phyloP scores from a whole-genome alignment of 2,329 filamentous ascomycete species.

The Penicillium brasilianum region DNA sequence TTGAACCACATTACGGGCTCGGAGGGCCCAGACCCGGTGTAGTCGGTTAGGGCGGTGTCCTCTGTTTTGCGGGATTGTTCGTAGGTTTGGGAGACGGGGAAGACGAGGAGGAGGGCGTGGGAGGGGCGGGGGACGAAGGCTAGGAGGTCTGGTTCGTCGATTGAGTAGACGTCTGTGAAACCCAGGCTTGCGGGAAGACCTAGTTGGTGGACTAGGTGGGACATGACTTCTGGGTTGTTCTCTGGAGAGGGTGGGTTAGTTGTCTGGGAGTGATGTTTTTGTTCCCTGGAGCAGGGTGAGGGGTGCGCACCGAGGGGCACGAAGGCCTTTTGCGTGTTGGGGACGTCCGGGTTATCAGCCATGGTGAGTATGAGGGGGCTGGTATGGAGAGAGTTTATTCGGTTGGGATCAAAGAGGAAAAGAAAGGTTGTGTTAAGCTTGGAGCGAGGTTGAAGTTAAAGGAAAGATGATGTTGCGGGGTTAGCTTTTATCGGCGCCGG shows the following conservation, averaged over 20 bases:
- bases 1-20: conserved; percentile 92
- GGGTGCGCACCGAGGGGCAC: conserved; percentile 51
- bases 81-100: conserved; percentile 81
- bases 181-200: conserved; percentile 77
- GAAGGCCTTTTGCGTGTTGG: conserved; percentile 52
- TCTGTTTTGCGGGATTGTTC: conserved; percentile 76
- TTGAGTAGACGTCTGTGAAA: conserved; percentile 90
- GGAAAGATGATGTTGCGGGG: conserved; percentile 14
- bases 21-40: conserved; percentile 67
- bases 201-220: conserved; percentile 76
- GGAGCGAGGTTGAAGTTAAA: not conserved
- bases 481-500: conserved; percentile 11
- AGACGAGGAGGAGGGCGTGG: conserved; percentile 87
- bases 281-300: conserved; percentile 9
- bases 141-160: conserved; percentile 83
- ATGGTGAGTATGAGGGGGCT: conserved; percentile 29
- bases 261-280: not conserved
- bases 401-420: no score
- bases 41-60: conserved; percentile 68
- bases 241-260: conserved; percentile 47
- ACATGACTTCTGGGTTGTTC: conserved; percentile 89
- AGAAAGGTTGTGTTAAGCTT: not conserved
- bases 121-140: conserved; percentile 87
- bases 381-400: not conserved
- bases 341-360: conserved; percentile 44